A percentile compares a stretch with the other conserved stretches of the same genome.
These are phyloP conservation scores for Neonectria hederae DNA, from an alignment of 2,329 filamentous ascomycete species.

Conservation along the genomic window DNA sequence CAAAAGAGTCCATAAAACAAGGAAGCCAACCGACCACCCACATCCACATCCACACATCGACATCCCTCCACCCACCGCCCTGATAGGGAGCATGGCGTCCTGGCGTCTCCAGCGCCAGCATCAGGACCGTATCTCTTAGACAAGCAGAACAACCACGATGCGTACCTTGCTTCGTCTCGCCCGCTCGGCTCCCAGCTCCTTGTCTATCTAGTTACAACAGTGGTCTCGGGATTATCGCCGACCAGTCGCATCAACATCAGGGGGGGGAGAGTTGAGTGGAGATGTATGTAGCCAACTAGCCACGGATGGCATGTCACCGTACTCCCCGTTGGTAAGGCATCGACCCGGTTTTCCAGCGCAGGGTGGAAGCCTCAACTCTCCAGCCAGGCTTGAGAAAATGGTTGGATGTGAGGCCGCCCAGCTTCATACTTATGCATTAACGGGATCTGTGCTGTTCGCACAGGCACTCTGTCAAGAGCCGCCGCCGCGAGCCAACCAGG, in stretches of 20 bases:
- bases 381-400: background rate
- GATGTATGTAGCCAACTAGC: background rate
- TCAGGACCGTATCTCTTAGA: constrained; percentile 7
- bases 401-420: background rate
- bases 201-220: background rate
- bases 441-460: background rate
- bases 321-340: background rate
- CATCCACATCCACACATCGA: background rate
- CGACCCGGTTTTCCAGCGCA: background rate
- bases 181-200: background rate
- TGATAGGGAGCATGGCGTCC: background rate
- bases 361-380: background rate
- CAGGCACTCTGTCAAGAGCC: background rate
- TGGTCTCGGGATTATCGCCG: background rate
- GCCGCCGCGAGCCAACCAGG: background rate
- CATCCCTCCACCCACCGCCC: background rate
- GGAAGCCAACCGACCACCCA: background rate
- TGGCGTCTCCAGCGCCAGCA: background rate
- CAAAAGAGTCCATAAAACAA: background rate
- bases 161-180: background rate
- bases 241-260: background rate
- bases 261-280: background rate
- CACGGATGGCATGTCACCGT: background rate
- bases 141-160: constrained; percentile 1
- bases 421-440: background rate